A percentile compares a stretch with the other conserved stretches of the same genome.
Evolutionary conservation across 163 green algal species (phyloP).

Genomic region (Scenedesmus sp.): DNA sequence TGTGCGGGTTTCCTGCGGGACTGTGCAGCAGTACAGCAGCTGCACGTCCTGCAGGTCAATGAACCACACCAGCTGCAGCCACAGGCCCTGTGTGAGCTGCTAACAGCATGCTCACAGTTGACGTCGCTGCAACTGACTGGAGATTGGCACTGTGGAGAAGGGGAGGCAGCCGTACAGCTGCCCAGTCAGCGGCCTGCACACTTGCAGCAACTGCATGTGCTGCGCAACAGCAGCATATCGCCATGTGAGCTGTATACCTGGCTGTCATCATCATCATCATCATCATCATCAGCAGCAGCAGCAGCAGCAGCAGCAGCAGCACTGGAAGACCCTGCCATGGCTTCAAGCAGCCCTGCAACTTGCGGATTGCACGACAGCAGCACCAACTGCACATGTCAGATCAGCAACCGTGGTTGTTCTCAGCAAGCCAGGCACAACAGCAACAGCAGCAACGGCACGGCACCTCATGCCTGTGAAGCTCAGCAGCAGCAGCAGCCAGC

Average conservation of each 20-base stretch:
- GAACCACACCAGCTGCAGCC: neutral
- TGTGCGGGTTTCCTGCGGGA: neutral
- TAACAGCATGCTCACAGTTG: neutral
- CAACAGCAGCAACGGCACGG: neutral
- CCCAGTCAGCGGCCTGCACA: neutral
- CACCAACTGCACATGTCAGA: no score
- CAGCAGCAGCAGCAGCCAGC: neutral
- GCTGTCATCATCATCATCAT: conserved; percentile 1
- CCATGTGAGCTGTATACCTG: neutral
- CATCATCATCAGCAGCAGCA: conserved; percentile 12
- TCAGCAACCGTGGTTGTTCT: neutral
- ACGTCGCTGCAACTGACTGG: neutral
- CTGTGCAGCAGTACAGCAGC: neutral
- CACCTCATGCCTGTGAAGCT: no score
- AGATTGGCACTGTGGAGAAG: neutral
- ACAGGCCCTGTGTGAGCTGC: neutral
- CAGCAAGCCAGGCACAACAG: neutral
- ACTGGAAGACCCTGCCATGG: no score
- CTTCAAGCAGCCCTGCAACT: neutral
- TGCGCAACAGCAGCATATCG: neutral
- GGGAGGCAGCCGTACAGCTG: neutral
- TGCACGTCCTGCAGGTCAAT: neutral
- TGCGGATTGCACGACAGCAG: neutral
- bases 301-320: conserved; percentile 38
- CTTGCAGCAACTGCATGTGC: neutral